Base-by-base conservation (phyloP, 2,329 filamentous ascomycete genomes). In the Bipolaris victoriae region DNA sequence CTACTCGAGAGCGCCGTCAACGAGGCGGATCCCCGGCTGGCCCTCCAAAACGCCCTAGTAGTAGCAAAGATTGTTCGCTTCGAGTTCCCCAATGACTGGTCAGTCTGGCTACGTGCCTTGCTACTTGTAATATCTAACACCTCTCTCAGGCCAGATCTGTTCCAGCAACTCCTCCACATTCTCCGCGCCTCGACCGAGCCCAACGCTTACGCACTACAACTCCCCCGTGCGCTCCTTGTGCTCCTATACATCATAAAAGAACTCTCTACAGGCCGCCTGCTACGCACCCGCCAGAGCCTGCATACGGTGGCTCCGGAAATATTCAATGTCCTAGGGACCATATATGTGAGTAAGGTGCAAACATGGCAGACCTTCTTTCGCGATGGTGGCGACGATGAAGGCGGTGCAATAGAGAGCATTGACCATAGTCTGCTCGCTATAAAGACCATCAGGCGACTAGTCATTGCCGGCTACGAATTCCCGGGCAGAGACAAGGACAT, bases 171-270 rank as follows among this genome's bases (percentile, higher is more conserved):
- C 6, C 66, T 77, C 46, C 79, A 83, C 24, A 80, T 89, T 26
- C 82, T 96, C 33, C 87, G 90, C 53, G 76, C 79, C 10, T 83
- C 84, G 15, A 76, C 72, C 35, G 77, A 80, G 35, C 76, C 78
- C 5, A 79, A 84, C 56, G 82, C 83, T 7, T 86, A 88, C 64
- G 85, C 86, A 41, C 71, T 88, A 11, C 87, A 90, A 52, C 84
- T 97, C 2, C 83, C 86, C 22, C 88, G 92, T 46, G 84, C 87
- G 7, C 83, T 98, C 41, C 82, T 91, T 50, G 87, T 96, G 11
- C 81, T 97, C 10, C 81, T 98, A 13, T 89, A 94, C 46, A 87
- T 97, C 26, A 88, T 96, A 70, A 99, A 98, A 78, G 95, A 98
- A 74, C 81, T 98, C 5, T 88, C 90, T 0, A 93, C 90, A 0